Percentiles rank a stretch among this genome's conserved stretches.
phyloP scores from a whole-genome alignment of 345 rosid genomes.

The Eucalyptus viminalis region DNA sequence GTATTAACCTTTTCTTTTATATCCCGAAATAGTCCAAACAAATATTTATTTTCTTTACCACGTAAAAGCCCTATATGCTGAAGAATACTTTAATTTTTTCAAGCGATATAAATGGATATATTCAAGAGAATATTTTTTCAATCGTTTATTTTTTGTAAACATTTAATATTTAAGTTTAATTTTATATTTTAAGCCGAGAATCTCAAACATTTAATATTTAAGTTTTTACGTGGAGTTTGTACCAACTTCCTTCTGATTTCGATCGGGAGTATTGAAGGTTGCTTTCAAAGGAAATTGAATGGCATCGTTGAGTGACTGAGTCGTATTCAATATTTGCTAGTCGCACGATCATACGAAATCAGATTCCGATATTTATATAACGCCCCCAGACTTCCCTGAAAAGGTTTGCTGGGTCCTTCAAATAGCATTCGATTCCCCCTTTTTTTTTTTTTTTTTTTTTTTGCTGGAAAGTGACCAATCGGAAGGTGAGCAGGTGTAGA shows the following conservation, averaged over 20 bases:
- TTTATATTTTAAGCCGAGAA: neutral
- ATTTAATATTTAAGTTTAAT: neutral
- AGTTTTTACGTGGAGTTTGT: neutral
- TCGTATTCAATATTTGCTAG: neutral
- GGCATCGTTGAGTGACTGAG: neutral
- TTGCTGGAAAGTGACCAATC: neutral
- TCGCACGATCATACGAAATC: neutral
- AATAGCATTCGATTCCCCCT: neutral
- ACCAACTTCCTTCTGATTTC: neutral
- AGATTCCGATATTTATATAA: neutral
- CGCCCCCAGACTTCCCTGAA: neutral
- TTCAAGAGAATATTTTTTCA: neutral
- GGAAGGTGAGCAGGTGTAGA: neutral
- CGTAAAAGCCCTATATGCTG: neutral
- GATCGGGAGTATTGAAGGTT: neutral
- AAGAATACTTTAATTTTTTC: no score
- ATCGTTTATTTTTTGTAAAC: neutral
- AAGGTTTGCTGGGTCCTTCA: neutral
- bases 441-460: no score
- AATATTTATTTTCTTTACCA: neutral
- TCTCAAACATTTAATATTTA: neutral
- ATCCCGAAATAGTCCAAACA: no score
- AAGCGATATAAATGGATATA: neutral
- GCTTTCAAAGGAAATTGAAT: neutral
- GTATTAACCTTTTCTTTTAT: no score